Evolutionary conservation across 805 yeast genomes (phyloP).

Genomic region (Yarrowia bubula): DNA sequence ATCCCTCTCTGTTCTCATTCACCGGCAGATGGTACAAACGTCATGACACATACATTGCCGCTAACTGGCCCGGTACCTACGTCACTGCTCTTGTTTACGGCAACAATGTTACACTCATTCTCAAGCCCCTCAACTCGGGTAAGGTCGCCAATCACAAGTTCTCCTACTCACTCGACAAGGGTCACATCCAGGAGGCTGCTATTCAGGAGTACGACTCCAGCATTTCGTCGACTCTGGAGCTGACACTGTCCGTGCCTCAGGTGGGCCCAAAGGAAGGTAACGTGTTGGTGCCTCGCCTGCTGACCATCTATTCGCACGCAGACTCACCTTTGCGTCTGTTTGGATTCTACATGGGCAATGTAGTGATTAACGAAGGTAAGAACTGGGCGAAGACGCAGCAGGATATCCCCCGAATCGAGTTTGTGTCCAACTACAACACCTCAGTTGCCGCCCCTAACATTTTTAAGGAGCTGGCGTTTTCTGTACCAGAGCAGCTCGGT

Average conservation of each 20-base stretch:
- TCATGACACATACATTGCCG: slow-evolving; percentile 22
- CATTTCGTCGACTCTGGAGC: slow-evolving; percentile 1
- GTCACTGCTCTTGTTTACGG: slow-evolving; percentile 21
- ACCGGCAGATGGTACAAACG: slow-evolving; percentile 28
- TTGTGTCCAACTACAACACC: slow-evolving; percentile 24
- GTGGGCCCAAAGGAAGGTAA: background rate
- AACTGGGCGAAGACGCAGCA: slow-evolving; percentile 21
- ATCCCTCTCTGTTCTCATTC: slow-evolving; percentile 26
- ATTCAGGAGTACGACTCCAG: slow-evolving; percentile 7
- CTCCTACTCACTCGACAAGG: background rate
- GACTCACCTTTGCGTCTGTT: slow-evolving; percentile 4
- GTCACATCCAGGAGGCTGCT: slow-evolving; percentile 2
- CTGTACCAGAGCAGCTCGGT: slow-evolving; percentile 10
- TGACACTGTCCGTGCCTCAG: background rate
- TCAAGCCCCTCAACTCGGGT: slow-evolving; percentile 13
- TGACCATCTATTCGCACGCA: slow-evolving; percentile 19
- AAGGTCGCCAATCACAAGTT: slow-evolving; percentile 11
- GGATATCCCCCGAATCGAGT: slow-evolving; percentile 25
- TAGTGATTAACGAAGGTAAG: slow-evolving; percentile 22
- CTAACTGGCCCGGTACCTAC: slow-evolving; percentile 28
- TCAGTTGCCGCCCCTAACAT: background rate
- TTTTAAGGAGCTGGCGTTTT: slow-evolving; percentile 1
- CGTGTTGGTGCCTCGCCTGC: background rate
- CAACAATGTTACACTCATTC: slow-evolving; percentile 1
- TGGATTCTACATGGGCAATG: slow-evolving; percentile 25